Evolutionary conservation across 352 stramenopile genomes (phyloP).

Genomic region (Aphanomyces stellatus): DNA sequence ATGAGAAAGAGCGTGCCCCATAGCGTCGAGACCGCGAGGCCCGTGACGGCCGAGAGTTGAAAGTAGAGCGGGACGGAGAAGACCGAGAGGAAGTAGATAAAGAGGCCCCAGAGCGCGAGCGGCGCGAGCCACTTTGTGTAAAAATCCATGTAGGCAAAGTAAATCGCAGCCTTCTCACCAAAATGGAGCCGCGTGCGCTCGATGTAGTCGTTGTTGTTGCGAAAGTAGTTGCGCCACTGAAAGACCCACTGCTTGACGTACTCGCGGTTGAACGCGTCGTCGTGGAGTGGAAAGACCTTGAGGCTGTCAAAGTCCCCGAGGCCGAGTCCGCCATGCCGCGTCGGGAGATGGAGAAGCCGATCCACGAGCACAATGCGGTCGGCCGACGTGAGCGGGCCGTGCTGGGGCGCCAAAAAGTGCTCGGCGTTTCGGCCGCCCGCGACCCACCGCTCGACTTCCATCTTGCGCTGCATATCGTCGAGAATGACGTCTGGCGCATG

Average conservation of each 20-base stretch:
- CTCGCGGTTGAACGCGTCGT: constrained; percentile 20
- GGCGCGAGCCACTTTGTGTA: constrained; percentile 22
- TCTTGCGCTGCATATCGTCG: background rate
- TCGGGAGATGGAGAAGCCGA: constrained; percentile 4
- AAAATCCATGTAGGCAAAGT: constrained; percentile 24
- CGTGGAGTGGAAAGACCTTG: constrained; percentile 18
- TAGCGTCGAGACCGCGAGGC: constrained; percentile 13
- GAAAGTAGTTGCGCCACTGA: constrained; percentile 20
- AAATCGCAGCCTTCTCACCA: constrained; percentile 16
- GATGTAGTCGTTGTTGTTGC: constrained; percentile 15
- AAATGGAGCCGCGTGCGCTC: constrained; percentile 21
- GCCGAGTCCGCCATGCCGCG: constrained; percentile 10
- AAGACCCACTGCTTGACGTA: constrained; percentile 9
- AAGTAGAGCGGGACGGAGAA: constrained; percentile 16
- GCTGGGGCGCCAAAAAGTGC: constrained; percentile 7
- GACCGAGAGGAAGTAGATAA: constrained; percentile 15
- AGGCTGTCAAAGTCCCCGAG: constrained; percentile 1
- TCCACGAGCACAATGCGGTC: constrained; percentile 21
- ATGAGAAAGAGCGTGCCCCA: constrained; percentile 22
- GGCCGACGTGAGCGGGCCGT: constrained; percentile 7
- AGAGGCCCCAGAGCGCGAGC: constrained; percentile 13
- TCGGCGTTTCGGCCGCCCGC: constrained; percentile 14
- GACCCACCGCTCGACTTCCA: constrained; percentile 21
- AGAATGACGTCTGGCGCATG: constrained; percentile 13
- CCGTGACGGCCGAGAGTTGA: constrained; percentile 11